Evolutionary conservation across 2,329 filamentous ascomycete genomes (phyloP).

Genomic region (Pseudogymnoascus destructans): DNA sequence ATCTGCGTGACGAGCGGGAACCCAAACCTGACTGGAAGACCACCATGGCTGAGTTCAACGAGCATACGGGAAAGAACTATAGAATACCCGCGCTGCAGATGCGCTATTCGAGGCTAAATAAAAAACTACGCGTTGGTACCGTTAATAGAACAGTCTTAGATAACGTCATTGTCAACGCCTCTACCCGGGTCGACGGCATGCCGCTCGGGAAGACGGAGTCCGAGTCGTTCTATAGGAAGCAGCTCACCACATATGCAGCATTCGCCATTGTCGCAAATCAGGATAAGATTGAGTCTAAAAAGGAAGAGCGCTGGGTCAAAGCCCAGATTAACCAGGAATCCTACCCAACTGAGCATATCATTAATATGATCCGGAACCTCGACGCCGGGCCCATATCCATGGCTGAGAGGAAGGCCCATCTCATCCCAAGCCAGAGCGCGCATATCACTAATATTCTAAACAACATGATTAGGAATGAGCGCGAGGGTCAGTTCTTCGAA

Average conservation of each 20-base stretch:
- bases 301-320: conserved; percentile 18
- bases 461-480: conserved; percentile 19
- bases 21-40: conserved; percentile 25
- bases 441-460: conserved; percentile 23
- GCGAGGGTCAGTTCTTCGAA: conserved; percentile 17
- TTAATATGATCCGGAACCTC: conserved; percentile 19
- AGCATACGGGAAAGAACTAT: conserved; percentile 22
- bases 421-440: conserved; percentile 18
- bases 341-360: conserved; percentile 20
- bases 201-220: conserved; percentile 15
- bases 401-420: conserved; percentile 19
- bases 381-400: conserved; percentile 17
- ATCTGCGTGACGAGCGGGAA: conserved; percentile 24
- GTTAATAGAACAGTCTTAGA: neutral
- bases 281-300: conserved; percentile 16
- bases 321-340: conserved; percentile 17
- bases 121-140: conserved; percentile 20
- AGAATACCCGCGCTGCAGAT: conserved; percentile 28
- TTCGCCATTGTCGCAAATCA: conserved; percentile 17
- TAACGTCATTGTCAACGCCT: neutral
- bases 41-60: conserved; percentile 23
- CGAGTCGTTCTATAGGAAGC: conserved; percentile 18
- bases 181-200: conserved; percentile 12
- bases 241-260: conserved; percentile 19
- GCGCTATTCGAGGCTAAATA: conserved; percentile 27